These are phyloP conservation scores for Boechera retrofracta DNA, from an alignment of 345 rosid species.

Conservation along the genomic window DNA sequence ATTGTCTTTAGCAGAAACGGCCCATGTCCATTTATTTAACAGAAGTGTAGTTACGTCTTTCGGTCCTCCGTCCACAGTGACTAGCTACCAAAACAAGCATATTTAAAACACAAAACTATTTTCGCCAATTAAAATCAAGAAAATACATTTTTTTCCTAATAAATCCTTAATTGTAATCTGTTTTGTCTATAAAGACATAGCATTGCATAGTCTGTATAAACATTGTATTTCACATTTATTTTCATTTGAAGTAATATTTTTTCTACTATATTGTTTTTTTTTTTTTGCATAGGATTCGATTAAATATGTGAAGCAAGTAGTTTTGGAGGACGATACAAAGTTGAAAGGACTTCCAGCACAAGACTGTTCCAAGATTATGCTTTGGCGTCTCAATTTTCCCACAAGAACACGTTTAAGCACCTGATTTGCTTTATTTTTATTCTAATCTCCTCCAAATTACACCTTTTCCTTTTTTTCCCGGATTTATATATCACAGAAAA, in stretches of 20 bases:
- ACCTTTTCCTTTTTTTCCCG: background rate
- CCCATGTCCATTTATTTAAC: background rate
- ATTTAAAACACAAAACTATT: background rate
- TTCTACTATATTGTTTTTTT: conserved; percentile 4
- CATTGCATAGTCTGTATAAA: no score
- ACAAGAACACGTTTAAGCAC: conserved; percentile 39
- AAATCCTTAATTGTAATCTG: background rate
- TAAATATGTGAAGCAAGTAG: conserved; percentile 80
- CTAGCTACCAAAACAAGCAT: background rate
- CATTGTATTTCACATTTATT: background rate
- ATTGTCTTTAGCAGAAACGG: background rate
- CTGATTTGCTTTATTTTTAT: conserved; percentile 33
- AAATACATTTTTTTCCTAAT: background rate
- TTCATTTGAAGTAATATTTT: background rate
- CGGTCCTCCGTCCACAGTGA: background rate
- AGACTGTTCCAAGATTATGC: conserved; percentile 85
- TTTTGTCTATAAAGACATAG: background rate
- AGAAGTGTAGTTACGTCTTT: background rate
- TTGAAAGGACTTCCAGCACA: conserved; percentile 72
- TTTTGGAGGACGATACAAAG: conserved; percentile 79
- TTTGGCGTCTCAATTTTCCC: conserved; percentile 72
- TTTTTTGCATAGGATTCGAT: conserved; percentile 65
- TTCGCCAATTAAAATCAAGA: conserved; percentile 2
- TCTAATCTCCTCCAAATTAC: conserved; percentile 32
- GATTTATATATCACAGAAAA: conserved; percentile 11